phyloP scores from a whole-genome alignment of 768 basidiomycete species.

The Cantharellus cinnabarinus region DNA sequence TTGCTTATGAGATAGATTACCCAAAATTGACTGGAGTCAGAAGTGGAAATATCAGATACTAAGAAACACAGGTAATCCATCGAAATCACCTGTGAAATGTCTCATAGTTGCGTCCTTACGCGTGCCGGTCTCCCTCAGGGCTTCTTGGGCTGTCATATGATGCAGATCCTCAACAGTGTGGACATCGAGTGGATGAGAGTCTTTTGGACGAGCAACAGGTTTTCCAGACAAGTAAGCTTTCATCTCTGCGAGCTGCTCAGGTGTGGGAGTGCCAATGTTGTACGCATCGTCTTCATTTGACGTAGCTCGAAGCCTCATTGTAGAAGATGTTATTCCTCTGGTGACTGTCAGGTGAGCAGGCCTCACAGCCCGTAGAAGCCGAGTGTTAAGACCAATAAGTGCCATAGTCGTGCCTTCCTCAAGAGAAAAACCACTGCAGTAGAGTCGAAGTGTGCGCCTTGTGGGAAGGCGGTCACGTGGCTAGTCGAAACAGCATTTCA shows the following conservation, averaged over 20 bases:
- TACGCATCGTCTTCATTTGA: not conserved
- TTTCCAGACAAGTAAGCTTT: not conserved
- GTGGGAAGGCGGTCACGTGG: no score
- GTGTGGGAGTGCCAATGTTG: not conserved
- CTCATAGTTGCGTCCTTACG: conserved; percentile 62
- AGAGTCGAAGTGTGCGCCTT: no score
- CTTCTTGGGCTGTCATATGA: conserved; percentile 54
- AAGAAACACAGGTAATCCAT: conserved; percentile 6
- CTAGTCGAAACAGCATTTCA: no score
- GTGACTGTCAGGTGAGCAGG: not conserved
- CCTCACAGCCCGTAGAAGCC: not conserved
- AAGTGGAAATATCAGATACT: not conserved
- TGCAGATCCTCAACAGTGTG: conserved; percentile 75
- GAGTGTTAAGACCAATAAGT: no score
- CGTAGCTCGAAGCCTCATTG: not conserved
- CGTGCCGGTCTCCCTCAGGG: conserved; percentile 52
- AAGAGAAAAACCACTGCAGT: no score
- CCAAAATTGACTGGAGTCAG: conserved; percentile 68
- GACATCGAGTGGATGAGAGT: not conserved
- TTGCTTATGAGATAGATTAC: conserved; percentile 15
- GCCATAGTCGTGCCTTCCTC: no score
- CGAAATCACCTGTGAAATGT: conserved; percentile 65
- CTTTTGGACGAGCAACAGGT: not conserved
- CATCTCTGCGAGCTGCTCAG: not conserved
- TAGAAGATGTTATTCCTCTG: not conserved